Base-by-base conservation (phyloP, 2,329 filamentous ascomycete species). In the Cladosporium sp. region DNA sequence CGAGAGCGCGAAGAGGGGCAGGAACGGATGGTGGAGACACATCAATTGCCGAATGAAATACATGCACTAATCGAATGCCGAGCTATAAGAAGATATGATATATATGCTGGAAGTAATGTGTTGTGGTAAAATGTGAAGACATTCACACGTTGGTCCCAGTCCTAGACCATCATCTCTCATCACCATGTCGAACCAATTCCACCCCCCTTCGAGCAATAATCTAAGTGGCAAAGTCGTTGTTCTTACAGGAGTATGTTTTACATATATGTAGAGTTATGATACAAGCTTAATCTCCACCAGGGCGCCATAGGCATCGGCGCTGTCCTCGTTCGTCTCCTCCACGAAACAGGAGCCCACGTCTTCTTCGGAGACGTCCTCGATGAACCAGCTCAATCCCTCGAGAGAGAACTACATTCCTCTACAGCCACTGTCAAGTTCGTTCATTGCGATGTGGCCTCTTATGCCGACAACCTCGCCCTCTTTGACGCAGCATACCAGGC, bases 241-340 rank as follows among this genome's bases (percentile, higher is more conserved):
- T 13, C 39, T 76, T 16, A 75, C 74, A 51, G 74, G 70, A 30
- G 74, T 75, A 69, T n/a, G 72, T 65, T 32, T 2, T 25, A 63
- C 34, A 21, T 21, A 21, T n/a, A 63, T 23, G 5, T 28, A 26
- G 56, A 25, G 25, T 7, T 4, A 26, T 21, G 14, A 43, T 30
- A 34, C 64, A 48, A n/a, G 3, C 32, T 49, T 34, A 36, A 48
- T 49, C 0, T 8, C 16, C 16, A 16, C 26, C 58, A 80, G 77
- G 80, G 80, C 21, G 75, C 81, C 58, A 80, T 81, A 59, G 81
- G 79, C 13, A 82, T 83, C 43, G 80, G 81, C 3, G 76, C 80
- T 5, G 76, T 76, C 51, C 71, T 80, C 0, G 79, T 82, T 1
- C 73, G 76, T 10, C 72, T 78, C 32, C 77, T 79, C 54, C 76